These are phyloP conservation scores for Cladosporium sp. DNA, from an alignment of 2,329 filamentous ascomycete species.

Conservation along the genomic window DNA sequence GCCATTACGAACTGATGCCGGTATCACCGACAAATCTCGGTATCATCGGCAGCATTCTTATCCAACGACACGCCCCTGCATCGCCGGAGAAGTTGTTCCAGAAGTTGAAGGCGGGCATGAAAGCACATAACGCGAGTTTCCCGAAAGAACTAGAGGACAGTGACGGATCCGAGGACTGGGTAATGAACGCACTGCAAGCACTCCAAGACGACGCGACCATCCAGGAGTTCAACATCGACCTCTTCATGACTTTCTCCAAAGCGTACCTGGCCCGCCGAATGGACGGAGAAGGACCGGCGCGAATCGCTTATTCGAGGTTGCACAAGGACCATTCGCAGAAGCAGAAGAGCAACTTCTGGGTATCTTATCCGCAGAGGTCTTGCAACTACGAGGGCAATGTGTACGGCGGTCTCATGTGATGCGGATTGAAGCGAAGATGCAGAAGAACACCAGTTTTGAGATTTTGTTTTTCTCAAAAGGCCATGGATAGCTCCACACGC, in stretches of 20 bases:
- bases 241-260: constrained; percentile 17
- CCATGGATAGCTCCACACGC: no score
- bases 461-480: no score
- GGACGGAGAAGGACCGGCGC: constrained; percentile 12
- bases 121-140: neutral
- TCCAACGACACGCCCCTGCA: constrained; percentile 12
- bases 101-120: constrained; percentile 10
- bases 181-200: constrained; percentile 11
- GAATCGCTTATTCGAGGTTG: constrained; percentile 10
- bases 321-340: constrained; percentile 12
- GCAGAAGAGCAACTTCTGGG: constrained; percentile 12
- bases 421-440: no score
- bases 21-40: constrained; percentile 8
- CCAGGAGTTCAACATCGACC: constrained; percentile 14
- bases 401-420: constrained; percentile 9
- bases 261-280: constrained; percentile 13
- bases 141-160: neutral
- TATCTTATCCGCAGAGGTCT: neutral
- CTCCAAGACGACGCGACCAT: constrained; percentile 13
- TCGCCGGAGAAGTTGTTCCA: constrained; percentile 6
- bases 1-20: constrained; percentile 6
- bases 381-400: neutral
- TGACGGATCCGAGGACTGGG: constrained; percentile 13
- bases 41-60: constrained; percentile 17
- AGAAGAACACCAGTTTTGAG: no score